A percentile compares a stretch with the other conserved stretches of the same genome.
phyloP scores from a whole-genome alignment of 306 rosid genomes.

The Vigna angularis region DNA sequence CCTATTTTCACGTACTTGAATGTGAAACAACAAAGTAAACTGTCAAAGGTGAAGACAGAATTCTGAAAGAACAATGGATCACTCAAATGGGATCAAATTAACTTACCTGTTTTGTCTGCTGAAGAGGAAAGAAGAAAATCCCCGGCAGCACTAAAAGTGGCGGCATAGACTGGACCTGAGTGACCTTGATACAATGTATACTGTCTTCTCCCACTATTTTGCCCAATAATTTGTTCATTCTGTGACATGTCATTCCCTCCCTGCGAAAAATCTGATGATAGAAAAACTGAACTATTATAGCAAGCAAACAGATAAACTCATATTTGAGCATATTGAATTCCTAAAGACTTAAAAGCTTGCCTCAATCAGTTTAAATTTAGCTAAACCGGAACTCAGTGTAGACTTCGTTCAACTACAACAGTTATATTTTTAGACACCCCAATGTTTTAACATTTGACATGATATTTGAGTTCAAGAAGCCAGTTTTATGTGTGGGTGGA shows the following conservation, averaged over 20 bases:
- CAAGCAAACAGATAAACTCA: slow-evolving; percentile 9
- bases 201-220: slow-evolving; percentile 59
- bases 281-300: slow-evolving; percentile 7
- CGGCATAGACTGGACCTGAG: slow-evolving; percentile 80
- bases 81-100: slow-evolving; percentile 23
- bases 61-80: slow-evolving; percentile 20
- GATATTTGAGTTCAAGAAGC: slow-evolving; percentile 2
- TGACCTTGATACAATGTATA: slow-evolving; percentile 80
- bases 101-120: slow-evolving; percentile 75
- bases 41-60: slow-evolving; percentile 29
- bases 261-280: slow-evolving; percentile 63
- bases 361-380: slow-evolving; percentile 10
- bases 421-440: background rate
- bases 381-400: slow-evolving; percentile 14
- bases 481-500: background rate
- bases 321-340: background rate
- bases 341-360: slow-evolving; percentile 8
- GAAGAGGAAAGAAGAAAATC: slow-evolving; percentile 83
- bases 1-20: background rate
- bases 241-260: slow-evolving; percentile 61
- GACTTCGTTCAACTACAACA: slow-evolving; percentile 1
- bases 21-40: background rate
- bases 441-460: background rate
- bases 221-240: slow-evolving; percentile 58
- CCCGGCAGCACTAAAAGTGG: slow-evolving; percentile 75